Evolutionary conservation across 108 stramenopile genomes (phyloP), one percentile per base, ranked within the genome.

Genomic region (Stephanodiscus triporus): DNA sequence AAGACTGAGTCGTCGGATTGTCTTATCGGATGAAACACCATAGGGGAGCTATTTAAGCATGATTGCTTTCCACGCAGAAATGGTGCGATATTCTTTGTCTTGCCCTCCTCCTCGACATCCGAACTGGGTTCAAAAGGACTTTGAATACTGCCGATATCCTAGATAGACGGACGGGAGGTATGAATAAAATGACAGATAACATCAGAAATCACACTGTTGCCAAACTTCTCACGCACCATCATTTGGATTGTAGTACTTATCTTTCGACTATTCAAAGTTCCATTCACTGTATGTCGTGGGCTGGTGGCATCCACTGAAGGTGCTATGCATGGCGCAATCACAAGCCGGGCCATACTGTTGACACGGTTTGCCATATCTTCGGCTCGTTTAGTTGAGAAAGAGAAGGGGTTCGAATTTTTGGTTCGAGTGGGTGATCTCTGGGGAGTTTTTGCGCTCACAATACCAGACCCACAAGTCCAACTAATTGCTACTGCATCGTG

Each of bases 241-340:
- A 60, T 37, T 60, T 60, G 29, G 20, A 17, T 37, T 60, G 59
- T 29, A 34, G 30, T 34, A 27, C 34, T 14, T 5, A 50, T 66
- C 66, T 50, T 50, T 53, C 50, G 51, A 66, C 53, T 50, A 7
- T 30, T 53, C 9, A 68, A 63, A 64, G 76, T 62, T n/a, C 37
- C 26, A 20, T 36, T 58, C n/a, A 22, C 24, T 19, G 14, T 2
- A 55, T 68, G 29, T 6, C 22, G 13, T 3, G 63, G 47, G 13
- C 38, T 63, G 30, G 68, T 58, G 10, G 60, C 84, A 20, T 76
- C 66, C 6, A 84, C 13, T 0, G 63, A 47, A 10, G 89, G 89
- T n/a, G 91, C 84, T 4, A 89, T 88, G 62, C 94, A 95, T 10
- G 94, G 94, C 16, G 91, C 89, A n/a, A 95, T 82, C 68, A 95